Evolutionary conservation across 495 filamentous ascomycete genomes (phyloP).

Genomic region (Penicillium subrubescens): DNA sequence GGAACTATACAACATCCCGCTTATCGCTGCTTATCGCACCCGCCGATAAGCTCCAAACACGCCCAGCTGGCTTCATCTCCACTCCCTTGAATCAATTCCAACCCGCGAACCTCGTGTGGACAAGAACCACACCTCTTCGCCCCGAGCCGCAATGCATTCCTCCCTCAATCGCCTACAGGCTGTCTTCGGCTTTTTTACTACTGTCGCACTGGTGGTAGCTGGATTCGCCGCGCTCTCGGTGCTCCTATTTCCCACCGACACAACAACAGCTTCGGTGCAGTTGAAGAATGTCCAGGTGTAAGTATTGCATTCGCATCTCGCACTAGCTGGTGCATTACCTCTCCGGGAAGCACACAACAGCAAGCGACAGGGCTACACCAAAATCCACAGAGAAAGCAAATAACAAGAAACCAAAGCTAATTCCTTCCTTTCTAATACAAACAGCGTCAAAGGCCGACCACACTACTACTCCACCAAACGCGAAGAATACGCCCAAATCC

Average conservation of each 20-base stretch:
- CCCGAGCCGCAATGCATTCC: conserved; percentile 74
- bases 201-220: conserved; percentile 81
- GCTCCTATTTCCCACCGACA: conserved; percentile 65
- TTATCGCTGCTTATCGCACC: background rate
- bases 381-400: background rate
- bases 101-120: background rate
- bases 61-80: conserved; percentile 44
- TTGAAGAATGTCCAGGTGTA: conserved; percentile 87
- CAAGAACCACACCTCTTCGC: background rate
- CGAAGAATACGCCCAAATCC: conserved; percentile 92
- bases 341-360: background rate
- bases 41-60: conserved; percentile 30
- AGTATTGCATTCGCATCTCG: conserved; percentile 29
- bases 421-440: background rate
- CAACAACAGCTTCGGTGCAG: conserved; percentile 63
- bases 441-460: conserved; percentile 80
- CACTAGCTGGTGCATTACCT: background rate
- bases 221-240: conserved; percentile 77
- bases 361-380: background rate
- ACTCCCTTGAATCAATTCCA: background rate
- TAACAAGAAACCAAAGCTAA: background rate
- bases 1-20: background rate
- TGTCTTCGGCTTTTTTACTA: conserved; percentile 97
- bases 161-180: conserved; percentile 81
- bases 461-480: conserved; percentile 92